phyloP scores from a whole-genome alignment of 2,329 filamentous ascomycete species.

The Aotearoamyces nothofagi region DNA sequence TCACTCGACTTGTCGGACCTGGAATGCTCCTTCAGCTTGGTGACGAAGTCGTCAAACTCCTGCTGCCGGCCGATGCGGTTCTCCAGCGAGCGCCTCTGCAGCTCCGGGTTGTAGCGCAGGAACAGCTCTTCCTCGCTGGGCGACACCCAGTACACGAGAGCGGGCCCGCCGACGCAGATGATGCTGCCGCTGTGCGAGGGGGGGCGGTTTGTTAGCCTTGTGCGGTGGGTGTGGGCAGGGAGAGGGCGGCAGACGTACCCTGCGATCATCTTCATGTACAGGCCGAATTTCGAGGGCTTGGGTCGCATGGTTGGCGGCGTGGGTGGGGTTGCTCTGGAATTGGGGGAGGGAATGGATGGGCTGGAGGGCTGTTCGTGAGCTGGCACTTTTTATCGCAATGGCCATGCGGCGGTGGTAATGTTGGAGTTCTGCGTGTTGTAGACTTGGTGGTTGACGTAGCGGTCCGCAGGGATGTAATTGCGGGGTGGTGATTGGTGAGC shows the following conservation, averaged over 20 bases:
- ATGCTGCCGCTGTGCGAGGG: constrained; percentile 54
- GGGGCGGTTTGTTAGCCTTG: constrained; percentile 11
- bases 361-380: no score
- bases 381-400: no score
- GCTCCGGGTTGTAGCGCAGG: constrained; percentile 81
- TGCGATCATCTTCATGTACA: constrained; percentile 54
- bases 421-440: no score
- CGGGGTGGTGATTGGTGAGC: no score
- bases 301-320: no score
- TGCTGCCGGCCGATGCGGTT: constrained; percentile 59
- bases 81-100: constrained; percentile 80
- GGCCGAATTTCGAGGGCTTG: no score
- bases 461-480: no score
- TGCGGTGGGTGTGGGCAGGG: constrained; percentile 2
- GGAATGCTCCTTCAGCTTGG: constrained; percentile 69
- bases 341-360: no score
- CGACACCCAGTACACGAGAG: constrained; percentile 62
- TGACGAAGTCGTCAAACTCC: constrained; percentile 83
- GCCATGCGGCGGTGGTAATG: no score
- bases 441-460: no score
- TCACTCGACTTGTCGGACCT: constrained; percentile 72
- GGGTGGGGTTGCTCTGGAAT: no score
- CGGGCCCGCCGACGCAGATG: constrained; percentile 72
- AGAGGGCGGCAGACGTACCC: constrained; percentile 37
- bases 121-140: constrained; percentile 89